These are phyloP conservation scores for Xylaria sp. DNA, from an alignment of 2,329 filamentous ascomycete genomes.

Conservation along the genomic window DNA sequence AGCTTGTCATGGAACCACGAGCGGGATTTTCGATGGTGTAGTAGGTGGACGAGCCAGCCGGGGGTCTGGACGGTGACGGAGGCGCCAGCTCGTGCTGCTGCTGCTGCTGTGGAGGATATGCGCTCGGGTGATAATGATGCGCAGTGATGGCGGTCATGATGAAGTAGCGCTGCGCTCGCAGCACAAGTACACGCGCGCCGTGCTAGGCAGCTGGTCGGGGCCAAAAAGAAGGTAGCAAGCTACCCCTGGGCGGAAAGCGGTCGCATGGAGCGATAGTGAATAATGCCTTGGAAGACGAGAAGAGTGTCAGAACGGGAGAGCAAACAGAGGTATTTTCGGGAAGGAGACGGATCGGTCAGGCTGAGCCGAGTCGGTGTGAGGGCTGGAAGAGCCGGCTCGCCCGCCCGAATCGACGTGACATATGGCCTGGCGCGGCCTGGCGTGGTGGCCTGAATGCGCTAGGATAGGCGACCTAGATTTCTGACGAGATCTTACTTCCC, in stretches of 20 bases:
- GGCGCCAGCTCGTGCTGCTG: constrained; percentile 22
- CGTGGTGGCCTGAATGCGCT: neutral
- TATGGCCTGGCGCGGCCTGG: constrained; percentile 7
- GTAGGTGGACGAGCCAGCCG: constrained; percentile 1
- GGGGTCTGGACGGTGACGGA: constrained; percentile 34
- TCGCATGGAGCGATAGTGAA: constrained; percentile 19
- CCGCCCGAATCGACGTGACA: constrained; percentile 6
- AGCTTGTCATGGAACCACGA: constrained; percentile 13
- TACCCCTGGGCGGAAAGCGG: constrained; percentile 23
- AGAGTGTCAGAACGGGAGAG: neutral
- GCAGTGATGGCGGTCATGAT: constrained; percentile 48
- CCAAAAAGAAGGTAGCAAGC: constrained; percentile 30
- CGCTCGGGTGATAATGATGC: constrained; percentile 40
- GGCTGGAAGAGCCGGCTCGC: neutral
- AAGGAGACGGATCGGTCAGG: constrained; percentile 15
- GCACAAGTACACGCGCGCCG: constrained; percentile 33
- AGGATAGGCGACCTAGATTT: neutral
- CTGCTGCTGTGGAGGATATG: constrained; percentile 41
- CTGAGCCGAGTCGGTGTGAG: constrained; percentile 28
- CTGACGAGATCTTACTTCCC: neutral
- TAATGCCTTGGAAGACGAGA: constrained; percentile 5
- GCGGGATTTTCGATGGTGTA: constrained; percentile 23
- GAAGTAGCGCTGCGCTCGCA: constrained; percentile 25
- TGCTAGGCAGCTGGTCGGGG: constrained; percentile 6
- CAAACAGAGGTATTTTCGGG: neutral